These are phyloP conservation scores for Fennellomyces sp. DNA, from an alignment of 371 early-diverging fungal genomes.

Conservation along the genomic window DNA sequence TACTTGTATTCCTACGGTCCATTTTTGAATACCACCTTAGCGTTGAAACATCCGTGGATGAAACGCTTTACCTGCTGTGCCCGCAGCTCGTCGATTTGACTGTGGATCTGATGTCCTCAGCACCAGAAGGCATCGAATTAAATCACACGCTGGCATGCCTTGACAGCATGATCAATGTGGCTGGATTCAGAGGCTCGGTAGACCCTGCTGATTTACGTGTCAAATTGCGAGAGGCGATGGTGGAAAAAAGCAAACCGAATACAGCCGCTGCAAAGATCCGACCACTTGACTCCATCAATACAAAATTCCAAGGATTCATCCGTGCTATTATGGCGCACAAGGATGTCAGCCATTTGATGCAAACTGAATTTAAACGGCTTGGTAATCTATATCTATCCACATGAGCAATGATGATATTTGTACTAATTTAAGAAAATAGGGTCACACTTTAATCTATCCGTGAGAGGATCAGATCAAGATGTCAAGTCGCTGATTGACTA, in stretches of 20 bases:
- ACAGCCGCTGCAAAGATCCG: background rate
- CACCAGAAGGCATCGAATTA: conserved; percentile 12
- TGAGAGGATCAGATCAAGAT: conserved; percentile 15
- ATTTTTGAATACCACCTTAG: conserved; percentile 35
- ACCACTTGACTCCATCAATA: conserved; percentile 26
- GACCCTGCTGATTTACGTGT: conserved; percentile 19
- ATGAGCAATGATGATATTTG: background rate
- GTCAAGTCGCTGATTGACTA: conserved; percentile 39
- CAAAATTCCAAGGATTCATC: conserved; percentile 33
- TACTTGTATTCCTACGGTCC: conserved; percentile 29
- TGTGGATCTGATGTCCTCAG: conserved; percentile 16
- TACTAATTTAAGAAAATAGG: conserved; percentile 15
- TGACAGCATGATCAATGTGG: conserved; percentile 44
- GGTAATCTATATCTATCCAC: conserved; percentile 8
- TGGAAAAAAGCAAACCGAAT: background rate
- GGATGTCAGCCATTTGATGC: conserved; percentile 23
- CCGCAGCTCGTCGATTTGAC: conserved; percentile 23
- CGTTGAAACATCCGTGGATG: conserved; percentile 24
- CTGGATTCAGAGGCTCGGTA: conserved; percentile 29
- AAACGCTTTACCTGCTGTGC: conserved; percentile 17
- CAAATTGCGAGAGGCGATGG: conserved; percentile 22
- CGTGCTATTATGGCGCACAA: conserved; percentile 20
- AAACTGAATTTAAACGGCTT: conserved; percentile 33
- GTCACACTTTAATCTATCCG: conserved; percentile 30
- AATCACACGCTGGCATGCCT: conserved; percentile 29